A percentile compares a stretch with the other conserved stretches of the same genome.
Evolutionary conservation across 1,139 yeast species (phyloP).

Genomic region (Zygoascus hellenicus): DNA sequence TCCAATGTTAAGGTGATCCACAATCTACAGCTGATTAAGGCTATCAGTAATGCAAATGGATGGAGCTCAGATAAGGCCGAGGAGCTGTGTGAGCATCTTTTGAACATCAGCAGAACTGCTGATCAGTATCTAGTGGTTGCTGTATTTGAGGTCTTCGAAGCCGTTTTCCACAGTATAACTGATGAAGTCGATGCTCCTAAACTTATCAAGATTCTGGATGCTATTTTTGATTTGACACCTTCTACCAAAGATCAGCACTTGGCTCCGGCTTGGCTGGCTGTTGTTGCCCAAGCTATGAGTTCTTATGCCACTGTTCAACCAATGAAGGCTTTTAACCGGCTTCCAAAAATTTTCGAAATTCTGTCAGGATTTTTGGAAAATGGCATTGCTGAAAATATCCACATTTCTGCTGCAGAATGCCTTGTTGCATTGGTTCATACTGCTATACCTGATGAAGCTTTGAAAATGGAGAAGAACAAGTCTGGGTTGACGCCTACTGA

Average conservation of each 20-base stretch:
- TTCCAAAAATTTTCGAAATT: slow-evolving; percentile 53
- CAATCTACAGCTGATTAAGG: slow-evolving; percentile 63
- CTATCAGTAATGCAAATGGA: slow-evolving; percentile 65
- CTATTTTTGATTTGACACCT: slow-evolving; percentile 76
- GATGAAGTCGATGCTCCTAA: slow-evolving; percentile 52
- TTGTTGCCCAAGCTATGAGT: slow-evolving; percentile 78
- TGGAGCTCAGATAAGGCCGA: slow-evolving; percentile 77
- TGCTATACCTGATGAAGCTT: slow-evolving; percentile 54
- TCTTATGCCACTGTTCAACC: slow-evolving; percentile 62
- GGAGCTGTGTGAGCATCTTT: slow-evolving; percentile 64
- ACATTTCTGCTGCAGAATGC: slow-evolving; percentile 79
- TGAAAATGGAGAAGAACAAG: slow-evolving; percentile 40
- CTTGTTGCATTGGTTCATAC: slow-evolving; percentile 68
- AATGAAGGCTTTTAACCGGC: slow-evolving; percentile 46
- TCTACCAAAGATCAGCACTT: slow-evolving; percentile 74
- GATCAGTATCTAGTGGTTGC: slow-evolving; percentile 79
- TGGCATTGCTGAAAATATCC: slow-evolving; percentile 55
- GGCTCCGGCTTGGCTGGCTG: slow-evolving; percentile 94
- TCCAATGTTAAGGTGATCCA: slow-evolving; percentile 52
- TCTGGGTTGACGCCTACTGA: slow-evolving; percentile 39
- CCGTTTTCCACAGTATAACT: slow-evolving; percentile 70
- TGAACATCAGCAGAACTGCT: slow-evolving; percentile 71
- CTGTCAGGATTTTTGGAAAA: slow-evolving; percentile 61
- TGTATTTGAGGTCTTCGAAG: slow-evolving; percentile 82
- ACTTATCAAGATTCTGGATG: slow-evolving; percentile 57